Conservation (phyloP, 1,139 yeast genomes). For the Geotrichum siamense region DNA sequence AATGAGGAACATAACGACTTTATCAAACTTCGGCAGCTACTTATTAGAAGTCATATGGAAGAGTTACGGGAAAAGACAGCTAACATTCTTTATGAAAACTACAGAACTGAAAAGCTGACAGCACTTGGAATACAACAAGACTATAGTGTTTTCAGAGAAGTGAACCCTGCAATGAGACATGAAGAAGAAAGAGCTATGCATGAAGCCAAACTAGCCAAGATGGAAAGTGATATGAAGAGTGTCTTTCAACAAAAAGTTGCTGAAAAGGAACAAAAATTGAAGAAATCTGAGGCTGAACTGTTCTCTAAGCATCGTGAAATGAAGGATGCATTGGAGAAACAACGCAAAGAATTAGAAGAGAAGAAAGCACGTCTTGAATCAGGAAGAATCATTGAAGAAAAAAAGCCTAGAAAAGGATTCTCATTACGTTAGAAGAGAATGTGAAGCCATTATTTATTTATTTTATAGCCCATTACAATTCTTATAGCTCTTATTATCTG, state of each 20-base stretch:
- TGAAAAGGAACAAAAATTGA: constrained; percentile 95
- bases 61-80: constrained; percentile 87
- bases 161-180: constrained; percentile 87
- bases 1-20: constrained; percentile 94
- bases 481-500: no score
- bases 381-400: constrained; percentile 44
- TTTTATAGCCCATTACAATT: no score
- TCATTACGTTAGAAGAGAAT: constrained; percentile 38
- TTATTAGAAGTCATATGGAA: constrained; percentile 85
- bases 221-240: constrained; percentile 95
- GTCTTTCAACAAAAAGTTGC: constrained; percentile 95
- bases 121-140: constrained; percentile 91
- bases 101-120: constrained; percentile 75
- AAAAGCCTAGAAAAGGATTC: constrained; percentile 50
- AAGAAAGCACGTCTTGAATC: constrained; percentile 80
- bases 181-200: constrained; percentile 91
- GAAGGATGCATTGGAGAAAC: constrained; percentile 88
- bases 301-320: constrained; percentile 94
- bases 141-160: constrained; percentile 81
- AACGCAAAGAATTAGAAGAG: constrained; percentile 83
- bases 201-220: constrained; percentile 86
- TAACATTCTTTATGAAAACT: constrained; percentile 72
- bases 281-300: constrained; percentile 94
- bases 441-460: no score
- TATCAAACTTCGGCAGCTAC: constrained; percentile 78